These are phyloP conservation scores for Cercospora sp. DNA, from an alignment of 2,329 filamentous ascomycete species.

Conservation along the genomic window DNA sequence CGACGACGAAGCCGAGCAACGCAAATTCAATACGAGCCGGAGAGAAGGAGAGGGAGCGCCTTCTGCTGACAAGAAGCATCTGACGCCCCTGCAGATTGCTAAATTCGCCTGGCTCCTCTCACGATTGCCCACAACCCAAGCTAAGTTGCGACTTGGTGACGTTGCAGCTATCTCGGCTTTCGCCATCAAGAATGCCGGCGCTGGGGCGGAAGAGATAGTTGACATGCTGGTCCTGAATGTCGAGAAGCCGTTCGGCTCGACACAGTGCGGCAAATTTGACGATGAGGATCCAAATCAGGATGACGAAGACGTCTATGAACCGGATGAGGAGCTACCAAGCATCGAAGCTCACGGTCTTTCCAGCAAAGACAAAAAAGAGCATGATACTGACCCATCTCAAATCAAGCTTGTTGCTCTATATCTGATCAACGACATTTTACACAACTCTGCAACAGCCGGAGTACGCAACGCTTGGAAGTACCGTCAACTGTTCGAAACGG, in stretches of 20 bases:
- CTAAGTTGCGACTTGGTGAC: slow-evolving; percentile 77
- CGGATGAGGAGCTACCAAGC: slow-evolving; percentile 34
- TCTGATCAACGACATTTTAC: slow-evolving; percentile 75
- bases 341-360: slow-evolving; percentile 41
- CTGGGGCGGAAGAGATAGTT: slow-evolving; percentile 88
- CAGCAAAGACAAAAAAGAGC: slow-evolving; percentile 41
- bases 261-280: slow-evolving; percentile 64
- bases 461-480: slow-evolving; percentile 86
- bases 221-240: slow-evolving; percentile 83
- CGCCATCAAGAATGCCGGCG: slow-evolving; percentile 81
- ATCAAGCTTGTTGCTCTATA: slow-evolving; percentile 81
- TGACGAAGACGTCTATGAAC: slow-evolving; percentile 44
- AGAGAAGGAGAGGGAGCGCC: slow-evolving; percentile 43
- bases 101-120: slow-evolving; percentile 82
- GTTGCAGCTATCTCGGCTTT: slow-evolving; percentile 84
- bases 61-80: slow-evolving; percentile 54
- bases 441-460: slow-evolving; percentile 71
- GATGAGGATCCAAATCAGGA: slow-evolving; percentile 44
- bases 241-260: slow-evolving; percentile 71
- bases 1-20: slow-evolving; percentile 54
- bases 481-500: slow-evolving; percentile 73
- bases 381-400: slow-evolving; percentile 64
- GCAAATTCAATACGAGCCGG: slow-evolving; percentile 43
- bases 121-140: slow-evolving; percentile 72
- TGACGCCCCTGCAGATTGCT: slow-evolving; percentile 80